A percentile compares a stretch with the other conserved stretches of the same genome.
These are phyloP conservation scores for Pseudogymnoascus sp. DNA, from an alignment of 2,329 filamentous ascomycete genomes.

Conservation along the genomic window DNA sequence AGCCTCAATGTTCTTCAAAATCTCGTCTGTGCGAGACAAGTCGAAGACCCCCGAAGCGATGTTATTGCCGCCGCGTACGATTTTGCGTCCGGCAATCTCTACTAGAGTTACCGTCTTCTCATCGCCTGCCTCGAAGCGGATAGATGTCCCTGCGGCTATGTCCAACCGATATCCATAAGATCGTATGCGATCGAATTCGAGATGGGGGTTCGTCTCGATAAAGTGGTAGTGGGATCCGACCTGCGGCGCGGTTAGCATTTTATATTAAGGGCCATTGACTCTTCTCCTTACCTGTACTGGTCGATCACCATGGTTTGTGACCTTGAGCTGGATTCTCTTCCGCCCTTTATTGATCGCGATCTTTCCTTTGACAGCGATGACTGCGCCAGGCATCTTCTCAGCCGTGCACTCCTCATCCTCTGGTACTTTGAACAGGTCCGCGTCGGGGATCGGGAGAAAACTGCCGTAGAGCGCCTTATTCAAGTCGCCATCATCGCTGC, in stretches of 20 bases:
- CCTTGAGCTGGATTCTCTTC: constrained; percentile 64
- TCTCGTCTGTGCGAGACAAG: constrained; percentile 52
- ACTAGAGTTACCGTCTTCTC: constrained; percentile 84
- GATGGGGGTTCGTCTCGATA: constrained; percentile 83
- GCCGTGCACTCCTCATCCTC: constrained; percentile 60
- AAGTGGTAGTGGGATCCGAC: constrained; percentile 94
- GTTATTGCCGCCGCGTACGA: constrained; percentile 79
- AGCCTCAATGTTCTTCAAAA: constrained; percentile 59
- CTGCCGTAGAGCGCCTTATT: constrained; percentile 84
- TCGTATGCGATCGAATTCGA: constrained; percentile 78
- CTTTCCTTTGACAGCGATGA: constrained; percentile 63
- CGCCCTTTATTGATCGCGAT: constrained; percentile 69
- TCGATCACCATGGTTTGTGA: constrained; percentile 81
- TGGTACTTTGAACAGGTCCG: constrained; percentile 60
- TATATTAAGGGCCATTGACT: not conserved
- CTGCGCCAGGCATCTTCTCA: constrained; percentile 68
- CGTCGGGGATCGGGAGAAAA: constrained; percentile 73
- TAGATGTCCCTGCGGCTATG: constrained; percentile 83
- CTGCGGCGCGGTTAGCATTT: constrained; percentile 31
- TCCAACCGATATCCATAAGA: constrained; percentile 84
- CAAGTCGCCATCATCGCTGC: constrained; percentile 77
- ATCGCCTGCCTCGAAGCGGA: constrained; percentile 91
- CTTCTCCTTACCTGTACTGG: constrained; percentile 70
- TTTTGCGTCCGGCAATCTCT: constrained; percentile 72
- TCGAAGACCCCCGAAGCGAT: constrained; percentile 71